A percentile compares a stretch with the other conserved stretches of the same genome.
Evolutionary conservation across 371 early-diverging fungal species (phyloP).

Genomic region (Phascolomyces articulosus): DNA sequence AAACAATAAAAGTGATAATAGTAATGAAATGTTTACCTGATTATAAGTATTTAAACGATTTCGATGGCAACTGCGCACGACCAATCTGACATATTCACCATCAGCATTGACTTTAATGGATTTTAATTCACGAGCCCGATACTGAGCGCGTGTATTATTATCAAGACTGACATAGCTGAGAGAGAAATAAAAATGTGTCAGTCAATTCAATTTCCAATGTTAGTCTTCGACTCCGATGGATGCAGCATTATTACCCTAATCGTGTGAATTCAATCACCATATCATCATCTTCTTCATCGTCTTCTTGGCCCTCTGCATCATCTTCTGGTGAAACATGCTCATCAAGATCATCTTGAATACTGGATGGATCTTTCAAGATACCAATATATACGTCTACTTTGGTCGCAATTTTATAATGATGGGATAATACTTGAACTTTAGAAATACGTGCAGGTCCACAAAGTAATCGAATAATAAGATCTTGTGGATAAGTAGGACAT

Average conservation of each 20-base stretch:
- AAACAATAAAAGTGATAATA: neutral
- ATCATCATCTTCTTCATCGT: constrained; percentile 13
- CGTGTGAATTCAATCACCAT: constrained; percentile 43
- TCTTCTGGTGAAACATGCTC: constrained; percentile 11
- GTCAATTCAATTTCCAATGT: no score
- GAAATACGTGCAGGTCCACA: constrained; percentile 65
- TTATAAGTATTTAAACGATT: constrained; percentile 77
- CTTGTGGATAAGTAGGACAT: constrained; percentile 76
- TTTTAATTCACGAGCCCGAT: constrained; percentile 69
- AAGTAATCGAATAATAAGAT: constrained; percentile 62
- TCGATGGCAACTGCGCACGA: constrained; percentile 70
- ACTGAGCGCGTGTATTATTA: constrained; percentile 48
- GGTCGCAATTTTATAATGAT: constrained; percentile 85
- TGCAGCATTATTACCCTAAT: constrained; percentile 26
- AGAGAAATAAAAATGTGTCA: neutral
- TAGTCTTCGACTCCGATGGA: neutral
- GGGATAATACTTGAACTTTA: constrained; percentile 75
- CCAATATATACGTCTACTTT: constrained; percentile 73
- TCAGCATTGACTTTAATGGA: constrained; percentile 76
- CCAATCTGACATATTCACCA: constrained; percentile 72
- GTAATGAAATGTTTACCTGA: constrained; percentile 54
- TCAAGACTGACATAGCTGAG: constrained; percentile 48
- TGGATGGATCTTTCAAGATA: constrained; percentile 31
- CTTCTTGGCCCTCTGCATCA: constrained; percentile 15
- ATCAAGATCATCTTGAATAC: constrained; percentile 12